Conservation (phyloP, 139 green algal species). For the Diplosphaera chodatii region DNA sequence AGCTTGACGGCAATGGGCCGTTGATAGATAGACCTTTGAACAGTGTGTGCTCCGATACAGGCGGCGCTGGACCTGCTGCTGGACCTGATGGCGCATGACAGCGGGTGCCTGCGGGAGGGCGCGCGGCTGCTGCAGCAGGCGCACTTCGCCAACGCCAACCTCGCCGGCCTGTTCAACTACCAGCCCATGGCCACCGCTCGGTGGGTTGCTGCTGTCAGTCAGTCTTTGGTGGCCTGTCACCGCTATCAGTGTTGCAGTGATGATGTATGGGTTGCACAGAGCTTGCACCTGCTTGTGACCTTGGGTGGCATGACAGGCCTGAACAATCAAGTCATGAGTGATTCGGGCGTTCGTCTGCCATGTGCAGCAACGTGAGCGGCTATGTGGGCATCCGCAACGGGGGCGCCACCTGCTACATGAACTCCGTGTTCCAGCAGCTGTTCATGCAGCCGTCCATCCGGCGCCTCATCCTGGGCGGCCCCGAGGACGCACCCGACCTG, state of each 20-base stretch:
- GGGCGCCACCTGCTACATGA: slow-evolving; percentile 96
- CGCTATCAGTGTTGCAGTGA: too few species aligned
- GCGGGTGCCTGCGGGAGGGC: slow-evolving; percentile 10
- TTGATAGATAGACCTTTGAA: too few species aligned
- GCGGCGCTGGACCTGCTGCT: slow-evolving; percentile 22
- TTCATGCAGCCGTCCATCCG: slow-evolving; percentile 88
- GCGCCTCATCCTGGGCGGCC: slow-evolving; percentile 52
- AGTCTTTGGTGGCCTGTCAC: too few species aligned
- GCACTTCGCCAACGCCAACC: neutral
- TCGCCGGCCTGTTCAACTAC: neutral
- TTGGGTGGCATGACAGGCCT: too few species aligned
- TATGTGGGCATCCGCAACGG: slow-evolving; percentile 63
- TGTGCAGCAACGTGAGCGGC: slow-evolving; percentile 2
- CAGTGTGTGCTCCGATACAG: slow-evolving; percentile 10
- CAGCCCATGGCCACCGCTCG: neutral
- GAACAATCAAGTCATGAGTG: too few species aligned
- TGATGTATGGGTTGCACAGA: too few species aligned
- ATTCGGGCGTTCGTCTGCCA: too few species aligned
- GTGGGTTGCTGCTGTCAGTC: too few species aligned
- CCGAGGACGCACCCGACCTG: slow-evolving; percentile 18
- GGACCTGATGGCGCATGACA: slow-evolving; percentile 19
- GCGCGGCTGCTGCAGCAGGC: slow-evolving; percentile 12
- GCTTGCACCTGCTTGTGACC: too few species aligned
- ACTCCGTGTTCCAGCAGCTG: slow-evolving; percentile 87
- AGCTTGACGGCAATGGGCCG: too few species aligned